Evolutionary conservation across 495 filamentous ascomycete species (phyloP).

Genomic region (Lophiotrema nucula): DNA sequence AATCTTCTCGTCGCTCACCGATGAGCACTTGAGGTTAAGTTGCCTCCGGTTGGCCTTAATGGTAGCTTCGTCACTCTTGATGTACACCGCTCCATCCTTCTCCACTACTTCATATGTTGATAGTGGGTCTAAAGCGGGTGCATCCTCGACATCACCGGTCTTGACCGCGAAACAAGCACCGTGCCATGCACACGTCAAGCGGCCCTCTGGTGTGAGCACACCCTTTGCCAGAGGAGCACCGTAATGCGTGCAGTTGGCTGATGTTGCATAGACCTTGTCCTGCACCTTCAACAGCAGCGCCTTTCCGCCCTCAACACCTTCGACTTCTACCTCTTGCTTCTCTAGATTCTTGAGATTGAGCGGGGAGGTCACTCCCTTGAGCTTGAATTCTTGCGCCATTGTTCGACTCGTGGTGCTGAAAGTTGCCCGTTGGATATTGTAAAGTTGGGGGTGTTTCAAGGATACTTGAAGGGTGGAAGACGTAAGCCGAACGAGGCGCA

Average conservation of each 20-base stretch:
- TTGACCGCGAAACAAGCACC: slow-evolving; percentile 88
- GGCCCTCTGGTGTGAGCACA: slow-evolving; percentile 75
- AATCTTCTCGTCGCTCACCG: slow-evolving; percentile 65
- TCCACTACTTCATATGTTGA: slow-evolving; percentile 75
- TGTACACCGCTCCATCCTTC: slow-evolving; percentile 78
- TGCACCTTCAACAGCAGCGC: slow-evolving; percentile 77
- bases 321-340: slow-evolving; percentile 85
- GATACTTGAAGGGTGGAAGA: too few species aligned
- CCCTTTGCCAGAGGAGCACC: slow-evolving; percentile 84
- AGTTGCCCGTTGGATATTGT: slow-evolving; percentile 2
- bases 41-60: slow-evolving; percentile 74
- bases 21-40: slow-evolving; percentile 69
- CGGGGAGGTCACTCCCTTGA: slow-evolving; percentile 74
- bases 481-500: slow-evolving; percentile 1
- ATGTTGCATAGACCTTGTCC: slow-evolving; percentile 72
- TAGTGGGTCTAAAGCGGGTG: slow-evolving; percentile 80
- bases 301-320: slow-evolving; percentile 81
- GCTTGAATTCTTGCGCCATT: slow-evolving; percentile 77
- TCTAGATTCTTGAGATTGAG: slow-evolving; percentile 72
- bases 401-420: slow-evolving; percentile 35
- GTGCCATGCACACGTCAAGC: slow-evolving; percentile 93
- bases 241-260: slow-evolving; percentile 91
- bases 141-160: slow-evolving; percentile 93
- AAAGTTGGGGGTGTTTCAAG: too few species aligned
- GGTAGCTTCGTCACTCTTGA: slow-evolving; percentile 73